Percentiles rank a stretch among this genome's conserved stretches.
Conservation (phyloP, 1,284 basidiomycete species). For the Pseudomicrostroma phylloplanum region DNA sequence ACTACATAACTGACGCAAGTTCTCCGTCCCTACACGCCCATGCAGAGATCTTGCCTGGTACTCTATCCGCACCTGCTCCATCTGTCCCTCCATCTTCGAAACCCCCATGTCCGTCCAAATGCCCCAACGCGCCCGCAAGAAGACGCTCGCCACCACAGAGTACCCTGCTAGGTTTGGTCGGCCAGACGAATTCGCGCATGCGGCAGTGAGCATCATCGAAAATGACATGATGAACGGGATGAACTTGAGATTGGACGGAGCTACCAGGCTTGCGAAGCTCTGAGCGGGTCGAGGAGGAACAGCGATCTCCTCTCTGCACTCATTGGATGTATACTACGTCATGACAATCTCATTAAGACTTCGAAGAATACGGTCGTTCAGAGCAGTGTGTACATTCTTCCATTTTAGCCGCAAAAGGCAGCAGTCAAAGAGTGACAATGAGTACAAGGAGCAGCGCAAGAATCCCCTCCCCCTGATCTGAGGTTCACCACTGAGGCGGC, state of each 20-base stretch:
- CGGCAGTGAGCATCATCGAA: slow-evolving; percentile 40
- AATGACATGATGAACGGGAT: slow-evolving; percentile 43
- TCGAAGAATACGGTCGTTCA: no score
- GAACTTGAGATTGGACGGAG: slow-evolving; percentile 32
- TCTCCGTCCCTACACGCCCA: background rate
- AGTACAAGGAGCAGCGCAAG: no score
- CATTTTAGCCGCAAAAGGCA: no score
- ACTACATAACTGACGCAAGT: background rate
- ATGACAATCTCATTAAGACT: no score
- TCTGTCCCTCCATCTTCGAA: slow-evolving; percentile 28
- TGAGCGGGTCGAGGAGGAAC: slow-evolving; percentile 5
- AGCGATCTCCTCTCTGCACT: no score
- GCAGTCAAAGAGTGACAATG: no score
- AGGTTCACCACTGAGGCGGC: no score
- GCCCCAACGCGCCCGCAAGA: slow-evolving; percentile 21
- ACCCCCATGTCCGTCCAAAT: slow-evolving; percentile 49
- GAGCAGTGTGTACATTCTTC: no score
- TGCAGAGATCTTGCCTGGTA: slow-evolving; percentile 48
- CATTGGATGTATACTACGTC: no score
- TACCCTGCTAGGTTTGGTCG: slow-evolving; percentile 38
- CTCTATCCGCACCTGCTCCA: slow-evolving; percentile 36
- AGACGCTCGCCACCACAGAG: slow-evolving; percentile 20
- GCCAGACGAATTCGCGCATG: slow-evolving; percentile 44
- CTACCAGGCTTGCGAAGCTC: slow-evolving; percentile 45
- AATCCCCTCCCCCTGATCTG: no score